A percentile compares a stretch with the other conserved stretches of the same genome.
These are phyloP conservation scores for Penicillium fimorum DNA, from an alignment of 495 filamentous ascomycete species.

Conservation along the genomic window DNA sequence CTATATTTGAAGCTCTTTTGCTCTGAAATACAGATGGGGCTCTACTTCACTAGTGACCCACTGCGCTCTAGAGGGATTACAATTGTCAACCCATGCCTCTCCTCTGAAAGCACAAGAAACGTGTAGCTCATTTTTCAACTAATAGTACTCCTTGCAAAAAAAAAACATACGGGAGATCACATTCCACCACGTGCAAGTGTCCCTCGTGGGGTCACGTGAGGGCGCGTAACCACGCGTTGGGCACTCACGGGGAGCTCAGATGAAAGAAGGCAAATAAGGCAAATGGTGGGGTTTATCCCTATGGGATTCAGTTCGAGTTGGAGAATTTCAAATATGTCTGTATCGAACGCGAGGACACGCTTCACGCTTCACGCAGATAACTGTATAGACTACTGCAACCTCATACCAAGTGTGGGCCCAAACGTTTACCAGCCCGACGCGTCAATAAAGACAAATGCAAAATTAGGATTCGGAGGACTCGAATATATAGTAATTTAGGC, in stretches of 20 bases:
- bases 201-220: constrained; percentile 15
- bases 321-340: not conserved
- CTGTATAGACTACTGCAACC: constrained; percentile 3
- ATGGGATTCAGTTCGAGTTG: not conserved
- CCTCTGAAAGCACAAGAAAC: not conserved
- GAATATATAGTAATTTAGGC: not conserved
- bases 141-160: not conserved
- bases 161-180: constrained; percentile 1
- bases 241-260: not conserved
- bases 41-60: not conserved
- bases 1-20: not conserved
- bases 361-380: not conserved
- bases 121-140: not conserved
- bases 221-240: constrained; percentile 9
- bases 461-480: not conserved
- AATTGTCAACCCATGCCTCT: too few species aligned
- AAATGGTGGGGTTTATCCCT: not conserved
- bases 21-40: not conserved
- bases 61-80: not conserved
- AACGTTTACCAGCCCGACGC: not conserved
- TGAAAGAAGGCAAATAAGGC: not conserved
- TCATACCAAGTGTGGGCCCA: not conserved
- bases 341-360: constrained; percentile 1
- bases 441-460: not conserved
- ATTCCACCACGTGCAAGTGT: constrained; percentile 6